phyloP scores from a whole-genome alignment of 2,329 filamentous ascomycete genomes.

The Penicillium sp. region DNA sequence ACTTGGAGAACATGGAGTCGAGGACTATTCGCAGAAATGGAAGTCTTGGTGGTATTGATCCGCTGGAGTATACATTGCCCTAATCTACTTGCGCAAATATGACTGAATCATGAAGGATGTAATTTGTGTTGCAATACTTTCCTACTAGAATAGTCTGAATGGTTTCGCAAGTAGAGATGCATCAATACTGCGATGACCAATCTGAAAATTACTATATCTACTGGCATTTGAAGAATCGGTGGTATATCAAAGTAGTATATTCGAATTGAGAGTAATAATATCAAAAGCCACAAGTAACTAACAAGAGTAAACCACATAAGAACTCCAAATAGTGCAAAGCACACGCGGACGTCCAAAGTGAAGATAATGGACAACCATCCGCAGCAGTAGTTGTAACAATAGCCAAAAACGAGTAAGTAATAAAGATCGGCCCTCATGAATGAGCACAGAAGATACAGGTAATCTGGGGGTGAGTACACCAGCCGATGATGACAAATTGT shows the following conservation, averaged over 20 bases:
- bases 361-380: background rate
- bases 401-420: background rate
- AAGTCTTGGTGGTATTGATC: too few relatives aligned
- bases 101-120: too few relatives aligned
- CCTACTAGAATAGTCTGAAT: background rate
- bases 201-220: background rate
- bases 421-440: background rate
- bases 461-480: slow-evolving; percentile 7
- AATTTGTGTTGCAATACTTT: too few relatives aligned
- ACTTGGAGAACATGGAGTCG: too few relatives aligned
- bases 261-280: background rate
- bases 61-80: too few relatives aligned
- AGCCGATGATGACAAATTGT: background rate
- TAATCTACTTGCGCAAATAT: too few relatives aligned
- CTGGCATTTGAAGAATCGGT: too few relatives aligned
- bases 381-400: background rate
- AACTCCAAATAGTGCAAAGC: slow-evolving; percentile 1
- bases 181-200: too few relatives aligned
- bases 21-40: too few relatives aligned
- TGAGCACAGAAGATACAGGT: slow-evolving; percentile 4
- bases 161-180: too few relatives aligned
- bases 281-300: background rate
- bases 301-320: background rate
- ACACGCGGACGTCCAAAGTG: background rate
- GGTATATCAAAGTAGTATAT: background rate